Evolutionary conservation across 202 grass and related monocot genomes (phyloP).

Genomic region (Zizania palustris): DNA sequence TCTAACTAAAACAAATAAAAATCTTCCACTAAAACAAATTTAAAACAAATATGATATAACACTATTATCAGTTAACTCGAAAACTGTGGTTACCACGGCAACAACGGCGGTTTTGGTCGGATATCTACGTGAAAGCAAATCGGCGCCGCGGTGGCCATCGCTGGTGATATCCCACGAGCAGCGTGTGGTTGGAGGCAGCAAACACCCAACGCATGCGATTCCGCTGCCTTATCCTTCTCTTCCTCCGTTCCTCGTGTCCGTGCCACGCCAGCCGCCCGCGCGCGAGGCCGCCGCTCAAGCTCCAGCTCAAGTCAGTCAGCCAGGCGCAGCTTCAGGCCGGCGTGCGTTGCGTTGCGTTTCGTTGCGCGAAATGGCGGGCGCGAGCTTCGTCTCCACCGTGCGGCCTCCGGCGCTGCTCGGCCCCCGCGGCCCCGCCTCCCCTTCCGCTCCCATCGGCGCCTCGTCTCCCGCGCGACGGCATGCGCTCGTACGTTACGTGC

Average conservation of each 20-base stretch:
- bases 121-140: conserved; percentile 16
- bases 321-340: background rate
- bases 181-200: conserved; percentile 41
- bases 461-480: conserved; percentile 38
- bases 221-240: conserved; percentile 50
- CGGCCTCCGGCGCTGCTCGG: conserved; percentile 44
- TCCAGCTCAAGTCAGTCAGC: background rate
- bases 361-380: conserved; percentile 56
- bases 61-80: no score
- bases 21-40: no score
- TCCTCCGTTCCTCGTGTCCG: background rate
- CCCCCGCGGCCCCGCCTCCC: conserved; percentile 15
- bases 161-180: background rate
- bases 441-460: background rate
- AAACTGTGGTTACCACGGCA: no score
- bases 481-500: background rate
- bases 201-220: conserved; percentile 7
- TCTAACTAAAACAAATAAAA: no score
- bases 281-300: background rate
- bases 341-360: background rate
- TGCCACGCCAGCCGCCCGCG: conserved; percentile 9
- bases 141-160: conserved; percentile 24
- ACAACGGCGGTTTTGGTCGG: no score
- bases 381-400: conserved; percentile 55
- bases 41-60: no score